These are phyloP conservation scores for Microcera coccophila DNA, from an alignment of 2,329 filamentous ascomycete species.

Conservation along the genomic window DNA sequence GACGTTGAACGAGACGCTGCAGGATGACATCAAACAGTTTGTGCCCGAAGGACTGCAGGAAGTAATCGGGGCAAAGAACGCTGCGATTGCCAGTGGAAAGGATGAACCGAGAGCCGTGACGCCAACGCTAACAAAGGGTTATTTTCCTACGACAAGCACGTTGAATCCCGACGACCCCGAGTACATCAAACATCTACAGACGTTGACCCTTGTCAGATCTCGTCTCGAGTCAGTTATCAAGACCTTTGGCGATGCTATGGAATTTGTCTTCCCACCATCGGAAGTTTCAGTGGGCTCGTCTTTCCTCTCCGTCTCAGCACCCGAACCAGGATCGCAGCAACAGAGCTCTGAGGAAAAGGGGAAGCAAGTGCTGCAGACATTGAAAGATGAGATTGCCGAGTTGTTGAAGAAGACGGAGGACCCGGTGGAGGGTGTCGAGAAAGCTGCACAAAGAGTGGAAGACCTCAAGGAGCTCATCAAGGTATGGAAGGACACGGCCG, in stretches of 20 bases:
- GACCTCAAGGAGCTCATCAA: conserved; percentile 68
- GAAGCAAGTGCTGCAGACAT: conserved; percentile 68
- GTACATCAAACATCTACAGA: conserved; percentile 76
- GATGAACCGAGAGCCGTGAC: conserved; percentile 18
- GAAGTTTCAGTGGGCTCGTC: conserved; percentile 79
- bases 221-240: conserved; percentile 88
- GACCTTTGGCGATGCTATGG: conserved; percentile 91
- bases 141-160: conserved; percentile 3
- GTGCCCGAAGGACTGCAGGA: conserved; percentile 51
- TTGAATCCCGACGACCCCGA: conserved; percentile 48
- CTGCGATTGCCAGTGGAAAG: conserved; percentile 8
- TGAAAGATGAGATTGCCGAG: conserved; percentile 67
- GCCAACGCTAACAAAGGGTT: conserved; percentile 19
- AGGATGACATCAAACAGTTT: conserved; percentile 69
- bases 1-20: conserved; percentile 67
- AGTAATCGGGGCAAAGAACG: conserved; percentile 24
- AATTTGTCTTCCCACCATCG: conserved; percentile 86
- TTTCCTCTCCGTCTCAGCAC: conserved; percentile 85
- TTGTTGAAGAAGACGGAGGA: conserved; percentile 58
- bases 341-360: conserved; percentile 81
- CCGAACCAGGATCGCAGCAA: conserved; percentile 61
- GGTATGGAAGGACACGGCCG: conserved; percentile 95
- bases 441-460: conserved; percentile 70
- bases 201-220: conserved; percentile 72
- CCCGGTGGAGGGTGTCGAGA: conserved; percentile 64